phyloP scores from a whole-genome alignment of 495 filamentous ascomycete species.

The Neurospora terricola region DNA sequence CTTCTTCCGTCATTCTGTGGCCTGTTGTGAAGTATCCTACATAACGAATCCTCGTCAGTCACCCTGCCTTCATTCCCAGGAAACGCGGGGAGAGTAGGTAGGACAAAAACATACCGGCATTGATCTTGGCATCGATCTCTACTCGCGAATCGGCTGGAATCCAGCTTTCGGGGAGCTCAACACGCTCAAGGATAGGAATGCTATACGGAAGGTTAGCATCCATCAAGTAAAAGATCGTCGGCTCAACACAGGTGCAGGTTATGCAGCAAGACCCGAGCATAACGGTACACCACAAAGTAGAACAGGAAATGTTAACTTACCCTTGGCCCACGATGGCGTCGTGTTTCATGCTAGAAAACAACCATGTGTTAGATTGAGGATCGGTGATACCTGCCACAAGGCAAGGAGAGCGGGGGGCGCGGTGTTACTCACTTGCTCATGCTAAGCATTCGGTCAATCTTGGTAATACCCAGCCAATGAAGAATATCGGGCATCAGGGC shows the following conservation, averaged over 20 bases:
- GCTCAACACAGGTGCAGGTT: constrained; percentile 1
- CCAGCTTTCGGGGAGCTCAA: constrained; percentile 88
- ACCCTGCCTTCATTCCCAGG: background rate
- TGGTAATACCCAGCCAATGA: constrained; percentile 96
- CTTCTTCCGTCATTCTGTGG: constrained; percentile 77
- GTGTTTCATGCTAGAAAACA: constrained; percentile 73
- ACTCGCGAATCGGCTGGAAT: constrained; percentile 93
- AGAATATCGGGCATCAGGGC: constrained; percentile 98
- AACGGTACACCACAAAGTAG: background rate
- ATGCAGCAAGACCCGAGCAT: constrained; percentile 3
- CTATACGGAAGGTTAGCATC: constrained; percentile 24
- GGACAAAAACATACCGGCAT: constrained; percentile 63
- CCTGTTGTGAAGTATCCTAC: constrained; percentile 76
- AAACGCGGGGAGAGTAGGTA: background rate
- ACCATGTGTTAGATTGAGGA: constrained; percentile 7
- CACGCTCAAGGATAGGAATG: constrained; percentile 85
- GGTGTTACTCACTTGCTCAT: constrained; percentile 75
- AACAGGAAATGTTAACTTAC: constrained; percentile 28
- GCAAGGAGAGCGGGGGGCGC: background rate
- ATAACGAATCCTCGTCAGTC: constrained; percentile 8
- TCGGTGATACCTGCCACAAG: background rate
- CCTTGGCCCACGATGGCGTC: constrained; percentile 95
- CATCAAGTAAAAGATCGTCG: background rate
- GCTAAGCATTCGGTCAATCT: constrained; percentile 96
- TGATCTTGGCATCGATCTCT: constrained; percentile 98